Evolutionary conservation across 176 grass and related monocot genomes (phyloP), one percentile per base, ranked within the genome.

Genomic region (Musa beccarii): DNA sequence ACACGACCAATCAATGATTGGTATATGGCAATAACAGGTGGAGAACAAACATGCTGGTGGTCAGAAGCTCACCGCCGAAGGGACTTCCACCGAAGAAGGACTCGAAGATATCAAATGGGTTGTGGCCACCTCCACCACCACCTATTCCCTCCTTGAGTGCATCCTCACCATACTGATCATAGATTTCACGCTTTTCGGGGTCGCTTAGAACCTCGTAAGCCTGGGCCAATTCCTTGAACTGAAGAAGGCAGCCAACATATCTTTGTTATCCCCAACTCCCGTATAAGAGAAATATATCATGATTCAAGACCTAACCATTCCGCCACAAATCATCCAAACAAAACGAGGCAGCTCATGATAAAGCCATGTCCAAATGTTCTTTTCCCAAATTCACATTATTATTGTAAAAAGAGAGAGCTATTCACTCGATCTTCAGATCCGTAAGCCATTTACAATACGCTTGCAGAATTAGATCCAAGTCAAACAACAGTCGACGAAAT

Each of bases 191-290:
- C 34, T 69, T 69, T 49, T 69, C 67, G 19, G 25, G 67, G 49
- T 69, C 67, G 17, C 67, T 69, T 5, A 69, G 67, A 69, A 69
- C 67, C 17, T 69, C 67, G 19, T 69, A 69, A 17, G 67, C 67
- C 49, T 69, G 67, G 29, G 67, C 67, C 26, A 69, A 43, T 29
- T 69, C 67, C 67, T 69, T 69, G 17, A 69, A 69, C 67, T 69
- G 67, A 69, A 69, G 17, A 69, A 6, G 67, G 49, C 1, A 51
- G 29, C 34, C 34, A 43, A 43, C 34, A 43, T 6, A 43, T 43
- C 34, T 43, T 43, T 43, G 34, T 43, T 43, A 43, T 43, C 4
- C 34, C 4, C 34, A 43, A 43, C 34, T 4, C 34, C 34, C 34
- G 3, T 3, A 43, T 5, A 43, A 43, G 34, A 43, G 34, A 43